These are phyloP conservation scores for Tolypocladium amazonense DNA, from an alignment of 2,329 filamentous ascomycete species.

Conservation along the genomic window DNA sequence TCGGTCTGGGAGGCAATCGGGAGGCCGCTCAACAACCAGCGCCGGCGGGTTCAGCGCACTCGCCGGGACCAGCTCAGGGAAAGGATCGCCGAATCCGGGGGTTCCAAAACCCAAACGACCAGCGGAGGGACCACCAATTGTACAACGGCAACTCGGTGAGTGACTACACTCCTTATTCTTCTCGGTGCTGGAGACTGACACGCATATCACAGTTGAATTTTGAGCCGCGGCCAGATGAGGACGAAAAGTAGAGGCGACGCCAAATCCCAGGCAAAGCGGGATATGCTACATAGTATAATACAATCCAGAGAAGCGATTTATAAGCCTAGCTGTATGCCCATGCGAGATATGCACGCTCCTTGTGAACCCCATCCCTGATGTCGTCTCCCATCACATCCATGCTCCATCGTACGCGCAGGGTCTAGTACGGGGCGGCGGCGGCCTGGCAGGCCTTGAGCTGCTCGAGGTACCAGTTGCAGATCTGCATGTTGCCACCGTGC, in stretches of 20 bases:
- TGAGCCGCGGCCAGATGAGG: conserved; percentile 52
- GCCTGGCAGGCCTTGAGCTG: conserved; percentile 87
- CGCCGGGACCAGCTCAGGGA: conserved; percentile 8
- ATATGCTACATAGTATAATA: conserved; percentile 17
- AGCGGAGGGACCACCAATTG: conserved; percentile 54
- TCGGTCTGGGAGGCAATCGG: conserved; percentile 13
- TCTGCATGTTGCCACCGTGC: conserved; percentile 84
- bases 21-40: not conserved
- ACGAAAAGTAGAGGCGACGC: conserved; percentile 20
- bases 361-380: not conserved
- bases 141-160: conserved; percentile 88
- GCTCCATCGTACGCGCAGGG: not conserved
- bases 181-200: conserved; percentile 4
- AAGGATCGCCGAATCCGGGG: conserved; percentile 14
- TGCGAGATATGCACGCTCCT: not conserved
- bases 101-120: conserved; percentile 37
- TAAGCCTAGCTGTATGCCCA: not conserved
- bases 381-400: not conserved
- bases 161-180: conserved; percentile 2
- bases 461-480: conserved; percentile 97
- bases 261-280: conserved; percentile 11
- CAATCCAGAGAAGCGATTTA: conserved; percentile 6
- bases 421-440: conserved; percentile 62
- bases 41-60: not conserved
- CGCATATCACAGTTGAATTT: conserved; percentile 48